phyloP scores from a whole-genome alignment of 2,329 filamentous ascomycete genomes.

The Exophiala bonariae region DNA sequence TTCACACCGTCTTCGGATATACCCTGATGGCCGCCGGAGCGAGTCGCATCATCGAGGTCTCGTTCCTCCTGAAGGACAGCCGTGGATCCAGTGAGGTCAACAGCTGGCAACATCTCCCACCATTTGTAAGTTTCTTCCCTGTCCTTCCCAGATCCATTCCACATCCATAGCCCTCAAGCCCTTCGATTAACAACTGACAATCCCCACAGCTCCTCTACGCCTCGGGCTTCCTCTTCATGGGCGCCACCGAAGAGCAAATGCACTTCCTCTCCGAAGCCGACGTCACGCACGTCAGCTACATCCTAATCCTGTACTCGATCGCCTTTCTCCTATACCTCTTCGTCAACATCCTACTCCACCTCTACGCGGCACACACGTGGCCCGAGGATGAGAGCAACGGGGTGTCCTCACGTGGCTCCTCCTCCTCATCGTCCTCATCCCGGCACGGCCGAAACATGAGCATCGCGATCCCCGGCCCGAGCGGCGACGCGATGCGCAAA shows the following conservation, averaged over 20 bases:
- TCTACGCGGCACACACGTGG: constrained; percentile 71
- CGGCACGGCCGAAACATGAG: constrained; percentile 8
- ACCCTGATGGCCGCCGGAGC: constrained; percentile 88
- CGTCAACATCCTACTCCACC: constrained; percentile 76
- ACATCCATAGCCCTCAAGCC: constrained; percentile 20
- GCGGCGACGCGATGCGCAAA: constrained; percentile 11
- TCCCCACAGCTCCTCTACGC: constrained; percentile 74
- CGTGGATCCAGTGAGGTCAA: constrained; percentile 68
- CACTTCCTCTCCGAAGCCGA: constrained; percentile 67
- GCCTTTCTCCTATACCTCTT: constrained; percentile 92
- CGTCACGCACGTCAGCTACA: constrained; percentile 87
- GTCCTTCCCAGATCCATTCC: neutral
- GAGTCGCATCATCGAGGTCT: constrained; percentile 84
- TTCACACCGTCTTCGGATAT: constrained; percentile 89
- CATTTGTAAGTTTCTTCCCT: constrained; percentile 59
- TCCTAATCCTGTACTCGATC: constrained; percentile 86
- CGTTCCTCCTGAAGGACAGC: constrained; percentile 78
- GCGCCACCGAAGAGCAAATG: constrained; percentile 97
- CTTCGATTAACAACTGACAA: constrained; percentile 27
- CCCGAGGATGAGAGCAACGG: constrained; percentile 36
- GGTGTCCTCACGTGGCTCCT: constrained; percentile 1
- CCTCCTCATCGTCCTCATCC: too few relatives aligned
- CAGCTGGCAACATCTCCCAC: constrained; percentile 70
- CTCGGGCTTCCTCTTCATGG: constrained; percentile 95
- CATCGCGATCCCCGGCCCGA: constrained; percentile 18